Evolutionary conservation across 495 filamentous ascomycete species (phyloP).

Genomic region (Aspergillus saccharolyticus): DNA sequence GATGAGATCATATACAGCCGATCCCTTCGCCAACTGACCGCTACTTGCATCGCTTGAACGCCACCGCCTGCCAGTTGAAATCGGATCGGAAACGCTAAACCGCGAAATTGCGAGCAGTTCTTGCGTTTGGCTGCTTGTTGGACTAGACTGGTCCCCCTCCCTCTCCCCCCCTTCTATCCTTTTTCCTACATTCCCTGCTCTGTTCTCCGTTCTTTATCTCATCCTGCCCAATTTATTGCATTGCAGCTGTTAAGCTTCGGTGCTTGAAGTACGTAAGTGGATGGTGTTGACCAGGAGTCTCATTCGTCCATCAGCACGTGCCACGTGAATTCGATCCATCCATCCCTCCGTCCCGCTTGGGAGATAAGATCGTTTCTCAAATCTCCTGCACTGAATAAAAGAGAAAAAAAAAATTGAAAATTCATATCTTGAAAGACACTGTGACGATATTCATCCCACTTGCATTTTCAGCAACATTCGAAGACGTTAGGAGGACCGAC

Average conservation of each 20-base stretch:
- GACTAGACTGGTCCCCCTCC: not conserved
- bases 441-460: not conserved
- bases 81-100: not conserved
- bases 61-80: not conserved
- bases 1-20: not conserved
- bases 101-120: not conserved
- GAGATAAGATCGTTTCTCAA: constrained; percentile 13
- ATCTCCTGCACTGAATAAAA: not conserved
- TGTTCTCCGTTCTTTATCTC: not conserved
- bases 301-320: constrained; percentile 4
- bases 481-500: not conserved
- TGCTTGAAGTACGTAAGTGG: not conserved
- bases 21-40: not conserved
- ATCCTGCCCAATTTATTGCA: not conserved
- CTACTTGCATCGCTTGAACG: not conserved
- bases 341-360: constrained; percentile 9
- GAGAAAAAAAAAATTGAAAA: not conserved
- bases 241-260: not conserved
- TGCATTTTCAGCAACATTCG: not conserved
- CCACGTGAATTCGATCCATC: constrained; percentile 9
- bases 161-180: not conserved
- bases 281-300: not conserved
- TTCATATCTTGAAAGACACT: not conserved
- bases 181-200: not conserved
- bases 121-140: not conserved